Base-by-base conservation (phyloP, 306 rosid genomes). In the Cercis canadensis region DNA sequence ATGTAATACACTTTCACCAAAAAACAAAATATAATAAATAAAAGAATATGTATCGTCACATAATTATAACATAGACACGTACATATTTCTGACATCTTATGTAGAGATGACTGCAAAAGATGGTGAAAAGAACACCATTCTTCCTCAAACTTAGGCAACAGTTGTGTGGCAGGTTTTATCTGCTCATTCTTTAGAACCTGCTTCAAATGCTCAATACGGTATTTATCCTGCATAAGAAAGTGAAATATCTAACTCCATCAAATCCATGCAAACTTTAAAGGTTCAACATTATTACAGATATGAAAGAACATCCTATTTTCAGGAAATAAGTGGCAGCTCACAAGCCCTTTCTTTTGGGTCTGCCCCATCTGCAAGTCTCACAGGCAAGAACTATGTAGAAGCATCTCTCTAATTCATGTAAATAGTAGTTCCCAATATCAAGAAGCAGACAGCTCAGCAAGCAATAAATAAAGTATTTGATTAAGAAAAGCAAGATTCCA, bases 91-190 rank as follows among this genome's bases (percentile, higher is more conserved):
- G 84, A 81, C 69, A 86, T 82, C 43, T 81, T 90, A 67, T 81
- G 87, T 50, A 92, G 75, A 39, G 98, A 87, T 51, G 96, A 86
- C 46, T 6, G 90, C 54, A 86, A 82, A 78, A 92, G 89, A 74
- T 82, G 63, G 84, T 92, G 98, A 66, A 62, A 62, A 78, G 78
- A 84, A 65, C 96, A 92, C 95, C 95, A 92, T 36, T 88, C 92
- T 80, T 87, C 90, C 78, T 89, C 96, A 54, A 62, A 67, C 74
- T 82, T 44, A 44, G 82, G 81, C 69, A 75, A 72, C 57, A 6
- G 63, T 55, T 40, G 67, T 31, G 59, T 41, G 43, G 74, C 62
- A 72, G 77, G 85, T 58, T 83, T 59, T n/a, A 61, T 62, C 72
- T 71, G 64, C 65, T 81, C 84, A 70, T 57, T 58, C 67, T 70